Evolutionary conservation across 2,329 filamentous ascomycete genomes (phyloP).

Genomic region (Colletotrichum kahawae): DNA sequence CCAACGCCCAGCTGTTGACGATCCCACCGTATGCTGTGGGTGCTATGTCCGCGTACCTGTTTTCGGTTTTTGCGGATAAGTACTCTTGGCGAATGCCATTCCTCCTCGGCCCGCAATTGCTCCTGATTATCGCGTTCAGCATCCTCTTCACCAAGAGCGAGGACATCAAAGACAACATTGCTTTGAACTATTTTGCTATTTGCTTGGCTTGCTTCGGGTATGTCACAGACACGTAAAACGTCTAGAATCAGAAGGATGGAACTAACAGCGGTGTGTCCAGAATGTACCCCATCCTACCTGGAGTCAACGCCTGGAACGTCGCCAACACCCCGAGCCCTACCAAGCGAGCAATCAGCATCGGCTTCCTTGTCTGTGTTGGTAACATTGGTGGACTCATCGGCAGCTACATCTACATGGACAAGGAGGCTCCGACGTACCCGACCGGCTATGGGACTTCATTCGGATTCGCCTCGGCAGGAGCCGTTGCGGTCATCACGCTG

Average conservation of each 20-base stretch:
- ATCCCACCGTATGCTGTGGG: conserved; percentile 42
- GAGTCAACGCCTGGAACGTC: conserved; percentile 45
- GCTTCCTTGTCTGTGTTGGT: conserved; percentile 43
- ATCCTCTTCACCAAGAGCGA: conserved; percentile 41
- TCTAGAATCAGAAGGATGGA: neutral
- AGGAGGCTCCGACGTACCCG: conserved; percentile 19
- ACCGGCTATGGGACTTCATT: conserved; percentile 20
- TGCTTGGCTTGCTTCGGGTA: conserved; percentile 42
- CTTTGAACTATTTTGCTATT: conserved; percentile 47
- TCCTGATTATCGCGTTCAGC: conserved; percentile 37
- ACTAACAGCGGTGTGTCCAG: conserved; percentile 26
- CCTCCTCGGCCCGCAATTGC: conserved; percentile 37
- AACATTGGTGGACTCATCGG: conserved; percentile 38
- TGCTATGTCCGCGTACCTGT: conserved; percentile 34
- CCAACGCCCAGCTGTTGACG: conserved; percentile 33
- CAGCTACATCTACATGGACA: conserved; percentile 23
- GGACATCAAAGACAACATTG: conserved; percentile 42
- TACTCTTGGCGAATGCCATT: conserved; percentile 44
- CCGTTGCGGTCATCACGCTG: conserved; percentile 15
- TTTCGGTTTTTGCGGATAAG: conserved; percentile 40
- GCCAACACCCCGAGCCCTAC: conserved; percentile 41
- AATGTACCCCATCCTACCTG: conserved; percentile 47
- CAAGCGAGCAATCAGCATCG: conserved; percentile 47
- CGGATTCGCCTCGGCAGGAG: conserved; percentile 14
- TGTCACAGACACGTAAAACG: neutral